These are phyloP conservation scores for Microsporum canis DNA, from an alignment of 2,329 filamentous ascomycete species.

Conservation along the genomic window DNA sequence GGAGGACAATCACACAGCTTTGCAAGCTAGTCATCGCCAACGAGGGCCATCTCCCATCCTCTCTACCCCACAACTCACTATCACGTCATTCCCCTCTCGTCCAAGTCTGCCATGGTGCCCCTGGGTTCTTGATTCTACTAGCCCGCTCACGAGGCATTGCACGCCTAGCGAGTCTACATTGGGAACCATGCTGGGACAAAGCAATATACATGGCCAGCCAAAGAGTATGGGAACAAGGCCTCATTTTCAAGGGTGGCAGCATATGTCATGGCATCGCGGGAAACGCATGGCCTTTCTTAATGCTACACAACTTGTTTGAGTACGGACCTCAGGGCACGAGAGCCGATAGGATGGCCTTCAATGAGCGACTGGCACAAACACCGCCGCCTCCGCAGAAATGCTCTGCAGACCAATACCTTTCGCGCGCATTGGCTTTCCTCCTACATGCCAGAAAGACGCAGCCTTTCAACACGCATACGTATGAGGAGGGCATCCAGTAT, in stretches of 20 bases:
- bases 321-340: conserved; percentile 20
- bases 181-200: conserved; percentile 31
- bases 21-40: conserved; percentile 26
- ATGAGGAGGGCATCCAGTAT: conserved; percentile 19
- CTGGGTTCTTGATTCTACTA: conserved; percentile 29
- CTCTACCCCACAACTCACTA: conserved; percentile 23
- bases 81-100: conserved; percentile 24
- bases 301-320: conserved; percentile 29
- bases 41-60: conserved; percentile 30
- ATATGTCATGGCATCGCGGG: conserved; percentile 34
- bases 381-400: conserved; percentile 13
- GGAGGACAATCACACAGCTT: conserved; percentile 27
- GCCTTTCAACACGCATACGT: conserved; percentile 23
- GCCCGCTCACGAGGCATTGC: conserved; percentile 23
- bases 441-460: conserved; percentile 29
- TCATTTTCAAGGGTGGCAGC: conserved; percentile 33
- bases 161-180: conserved; percentile 20
- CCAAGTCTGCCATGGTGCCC: conserved; percentile 34
- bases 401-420: conserved; percentile 29
- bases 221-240: conserved; percentile 32
- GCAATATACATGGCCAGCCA: conserved; percentile 25
- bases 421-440: conserved; percentile 28
- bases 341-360: conserved; percentile 18
- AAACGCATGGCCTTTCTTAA: conserved; percentile 31
- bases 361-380: conserved; percentile 10